Percentiles rank a stretch among this genome's conserved stretches.
These are phyloP conservation scores for Rostrohypoxylon terebratum DNA, from an alignment of 495 filamentous ascomycete species.

Conservation along the genomic window DNA sequence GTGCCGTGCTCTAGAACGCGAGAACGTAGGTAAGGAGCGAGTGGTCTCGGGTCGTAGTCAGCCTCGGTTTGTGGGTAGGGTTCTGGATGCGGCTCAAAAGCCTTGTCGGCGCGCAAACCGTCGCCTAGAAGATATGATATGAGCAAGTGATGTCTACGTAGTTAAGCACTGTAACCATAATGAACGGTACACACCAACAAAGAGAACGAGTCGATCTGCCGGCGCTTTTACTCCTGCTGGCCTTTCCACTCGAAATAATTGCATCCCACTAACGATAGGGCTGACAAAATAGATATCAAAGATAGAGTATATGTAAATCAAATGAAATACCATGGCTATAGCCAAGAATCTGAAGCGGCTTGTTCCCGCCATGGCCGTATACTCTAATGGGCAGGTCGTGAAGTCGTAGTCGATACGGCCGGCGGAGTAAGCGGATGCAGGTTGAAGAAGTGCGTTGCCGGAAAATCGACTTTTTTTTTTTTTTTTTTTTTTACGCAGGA, in stretches of 20 bases:
- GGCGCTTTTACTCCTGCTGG: conserved; percentile 73
- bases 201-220: conserved; percentile 89
- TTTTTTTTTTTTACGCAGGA: conserved; percentile 10
- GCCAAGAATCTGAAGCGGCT: conserved; percentile 89
- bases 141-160: conserved; percentile 26
- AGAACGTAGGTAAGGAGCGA: conserved; percentile 94
- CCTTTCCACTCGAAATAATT: conserved; percentile 76
- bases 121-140: conserved; percentile 69
- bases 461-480: conserved; percentile 9
- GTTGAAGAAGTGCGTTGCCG: conserved; percentile 10
- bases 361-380: conserved; percentile 75
- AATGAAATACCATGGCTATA: conserved; percentile 92
- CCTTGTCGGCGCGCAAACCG: conserved; percentile 96
- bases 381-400: conserved; percentile 6
- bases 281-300: conserved; percentile 99
- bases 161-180: not conserved
- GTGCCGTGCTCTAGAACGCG: conserved; percentile 90
- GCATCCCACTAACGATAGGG: conserved; percentile 97
- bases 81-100: conserved; percentile 93
- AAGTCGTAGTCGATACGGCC: conserved; percentile 28
- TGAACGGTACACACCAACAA: conserved; percentile 75
- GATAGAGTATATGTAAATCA: conserved; percentile 95
- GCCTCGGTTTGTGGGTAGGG: conserved; percentile 76
- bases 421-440: conserved; percentile 19
- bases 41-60: conserved; percentile 71